Base-by-base conservation (phyloP, 2,329 filamentous ascomycete species). In the Pseudogymnoascus sp. region DNA sequence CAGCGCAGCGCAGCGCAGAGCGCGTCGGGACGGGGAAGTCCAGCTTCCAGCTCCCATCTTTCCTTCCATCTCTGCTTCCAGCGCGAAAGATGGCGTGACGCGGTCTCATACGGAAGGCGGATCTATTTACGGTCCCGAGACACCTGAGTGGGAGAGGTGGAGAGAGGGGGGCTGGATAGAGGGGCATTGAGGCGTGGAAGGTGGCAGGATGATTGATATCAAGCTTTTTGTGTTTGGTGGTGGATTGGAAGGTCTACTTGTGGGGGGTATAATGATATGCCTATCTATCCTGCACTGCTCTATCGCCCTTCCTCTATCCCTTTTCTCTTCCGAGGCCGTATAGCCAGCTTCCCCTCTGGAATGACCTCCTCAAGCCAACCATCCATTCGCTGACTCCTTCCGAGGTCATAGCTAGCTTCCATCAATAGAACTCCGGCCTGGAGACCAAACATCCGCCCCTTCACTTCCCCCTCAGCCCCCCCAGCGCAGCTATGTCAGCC, bases 401-500 rank as follows among this genome's bases (percentile, higher is more conserved):
- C 25, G 5, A 20, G 8, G 16, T 16, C 8, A 39, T 2, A 39
- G 37, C 16, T 39, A 39, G 38, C 7, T 20, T 39, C 38, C 11
- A 39, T n/a, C 37, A 6, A 39, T 43, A 43, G 11, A 43, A 30
- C 9, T 1, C 14, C 43, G 8, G 2, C n/a, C n/a, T 16, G n/a
- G 4, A 30, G 14, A 4, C 7, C n/a, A 50, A 50, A 1, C 25
- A 30, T 9, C 8, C 2, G 22, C 22, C 5, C n/a, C 4, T n/a
- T 50, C 14, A 50, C 25, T 30, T 16, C 25, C n/a, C 25, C n/a
- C 25, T 50, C 43, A 50, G 43, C n/a, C 16, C 25, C 61, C 83
- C 81, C 47, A 84, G 76, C 0, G 74, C 75, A 66, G 76, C 79
- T 37, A 85, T 67, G 65, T 83, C 81, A 3, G 79, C 80, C 14